Evolutionary conservation across 192 early-diverging fungal species (phyloP).

Genomic region (Anaeromyces robustus): DNA sequence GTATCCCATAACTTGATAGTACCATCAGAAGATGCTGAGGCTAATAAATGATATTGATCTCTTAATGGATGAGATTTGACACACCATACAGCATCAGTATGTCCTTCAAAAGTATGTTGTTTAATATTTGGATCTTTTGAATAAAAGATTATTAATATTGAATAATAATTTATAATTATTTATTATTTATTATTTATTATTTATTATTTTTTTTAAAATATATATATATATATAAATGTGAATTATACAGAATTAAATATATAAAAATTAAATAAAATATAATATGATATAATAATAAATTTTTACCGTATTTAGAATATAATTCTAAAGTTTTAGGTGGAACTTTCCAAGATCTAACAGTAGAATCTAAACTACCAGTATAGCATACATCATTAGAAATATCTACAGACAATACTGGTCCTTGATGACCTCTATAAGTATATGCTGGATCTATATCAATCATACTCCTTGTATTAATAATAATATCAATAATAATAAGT

Average conservation of each 20-base stretch:
- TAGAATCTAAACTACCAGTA: slow-evolving; percentile 58
- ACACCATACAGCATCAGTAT: slow-evolving; percentile 78
- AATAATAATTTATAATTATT: no score
- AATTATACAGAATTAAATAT: no score
- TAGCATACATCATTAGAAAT: slow-evolving; percentile 46
- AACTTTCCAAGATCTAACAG: slow-evolving; percentile 46
- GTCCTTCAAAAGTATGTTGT: slow-evolving; percentile 48
- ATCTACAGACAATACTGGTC: slow-evolving; percentile 45
- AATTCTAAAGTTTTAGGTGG: slow-evolving; percentile 30
- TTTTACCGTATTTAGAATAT: slow-evolving; percentile 33
- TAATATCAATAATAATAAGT: no score
- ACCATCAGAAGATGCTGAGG: slow-evolving; percentile 64
- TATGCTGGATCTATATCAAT: slow-evolving; percentile 46
- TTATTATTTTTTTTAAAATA: no score
- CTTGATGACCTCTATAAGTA: slow-evolving; percentile 64
- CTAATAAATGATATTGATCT: slow-evolving; percentile 31
- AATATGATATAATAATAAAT: no score
- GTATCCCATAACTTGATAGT: slow-evolving; percentile 70
- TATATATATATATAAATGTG: no score
- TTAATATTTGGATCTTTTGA: slow-evolving; percentile 5
- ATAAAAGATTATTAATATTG: no score
- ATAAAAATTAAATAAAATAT: not conserved
- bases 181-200: no score
- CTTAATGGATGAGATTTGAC: slow-evolving; percentile 45
- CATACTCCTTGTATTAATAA: slow-evolving; percentile 3